Percentiles rank a stretch among this genome's conserved stretches.
These are phyloP conservation scores for Penicillium samsonianum DNA, from an alignment of 495 filamentous ascomycete genomes.

Conservation along the genomic window DNA sequence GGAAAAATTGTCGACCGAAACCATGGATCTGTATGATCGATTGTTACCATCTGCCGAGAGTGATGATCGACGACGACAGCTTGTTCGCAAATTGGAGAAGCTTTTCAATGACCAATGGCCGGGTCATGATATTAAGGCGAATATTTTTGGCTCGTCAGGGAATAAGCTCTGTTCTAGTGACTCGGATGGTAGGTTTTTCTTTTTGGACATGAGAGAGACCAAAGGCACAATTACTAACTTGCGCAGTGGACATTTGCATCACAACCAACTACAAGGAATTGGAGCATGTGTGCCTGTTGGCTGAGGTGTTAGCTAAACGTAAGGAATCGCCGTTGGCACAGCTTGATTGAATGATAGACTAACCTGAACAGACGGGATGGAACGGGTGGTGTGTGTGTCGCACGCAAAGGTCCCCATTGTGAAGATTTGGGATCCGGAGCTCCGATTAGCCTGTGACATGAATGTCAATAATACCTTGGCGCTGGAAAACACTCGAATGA, in stretches of 20 bases:
- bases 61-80: constrained; percentile 67
- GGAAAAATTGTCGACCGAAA: constrained; percentile 72
- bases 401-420: constrained; percentile 97
- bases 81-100: constrained; percentile 83
- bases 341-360: neutral
- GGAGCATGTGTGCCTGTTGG: constrained; percentile 84
- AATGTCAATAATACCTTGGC: constrained; percentile 97
- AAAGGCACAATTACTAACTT: constrained; percentile 23
- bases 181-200: constrained; percentile 75
- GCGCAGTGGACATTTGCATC: constrained; percentile 92
- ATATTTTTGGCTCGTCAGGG: constrained; percentile 95
- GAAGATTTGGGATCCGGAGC: constrained; percentile 97
- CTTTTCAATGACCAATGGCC: constrained; percentile 91
- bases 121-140: constrained; percentile 81
- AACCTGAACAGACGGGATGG: constrained; percentile 76
- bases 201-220: neutral
- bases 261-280: constrained; percentile 83
- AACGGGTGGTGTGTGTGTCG: constrained; percentile 89
- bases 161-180: constrained; percentile 94
- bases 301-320: constrained; percentile 82
- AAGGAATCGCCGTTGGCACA: constrained; percentile 36
- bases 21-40: constrained; percentile 78
- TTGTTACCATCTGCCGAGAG: constrained; percentile 82
- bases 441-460: constrained; percentile 91
- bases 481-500: constrained; percentile 96